phyloP scores from a whole-genome alignment of 2,329 filamentous ascomycete genomes.

The Xylariaceae sp. region DNA sequence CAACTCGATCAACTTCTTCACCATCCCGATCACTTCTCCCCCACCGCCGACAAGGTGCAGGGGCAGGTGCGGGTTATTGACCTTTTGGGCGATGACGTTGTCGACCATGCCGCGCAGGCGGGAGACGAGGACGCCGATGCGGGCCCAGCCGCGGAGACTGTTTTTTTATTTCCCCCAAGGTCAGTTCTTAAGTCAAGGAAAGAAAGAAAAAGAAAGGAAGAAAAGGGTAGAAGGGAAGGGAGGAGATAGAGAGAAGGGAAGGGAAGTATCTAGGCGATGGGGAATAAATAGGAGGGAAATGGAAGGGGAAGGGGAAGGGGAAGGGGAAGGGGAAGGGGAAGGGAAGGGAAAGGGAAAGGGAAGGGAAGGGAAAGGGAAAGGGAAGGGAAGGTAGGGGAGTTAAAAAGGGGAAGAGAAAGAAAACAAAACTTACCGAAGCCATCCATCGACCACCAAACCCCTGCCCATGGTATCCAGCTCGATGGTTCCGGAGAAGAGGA shows the following conservation, averaged over 20 bases:
- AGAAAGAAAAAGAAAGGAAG: not conserved
- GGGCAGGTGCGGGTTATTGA: constrained; percentile 66
- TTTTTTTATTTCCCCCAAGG: not conserved
- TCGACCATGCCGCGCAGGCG: constrained; percentile 83
- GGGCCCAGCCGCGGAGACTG: constrained; percentile 77
- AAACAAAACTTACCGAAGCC: constrained; percentile 53
- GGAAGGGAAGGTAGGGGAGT: too few species aligned
- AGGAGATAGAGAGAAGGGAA: too few species aligned
- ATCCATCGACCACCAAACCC: constrained; percentile 85
- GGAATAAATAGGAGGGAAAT: not conserved
- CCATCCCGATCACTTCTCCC: constrained; percentile 68
- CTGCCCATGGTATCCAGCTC: constrained; percentile 81
- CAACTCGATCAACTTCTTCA: constrained; percentile 77
- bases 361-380: not conserved
- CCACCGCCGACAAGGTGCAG: constrained; percentile 54
- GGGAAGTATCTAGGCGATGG: too few species aligned
- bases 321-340: too few species aligned
- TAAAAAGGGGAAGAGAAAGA: not conserved
- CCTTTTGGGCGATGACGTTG: constrained; percentile 70
- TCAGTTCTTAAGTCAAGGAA: not conserved
- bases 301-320: not conserved
- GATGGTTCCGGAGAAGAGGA: constrained; percentile 83
- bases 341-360: not conserved
- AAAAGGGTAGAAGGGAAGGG: too few species aligned
- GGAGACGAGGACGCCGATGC: constrained; percentile 85